Percentiles rank a stretch among this genome's conserved stretches.
Evolutionary conservation across 192 early-diverging fungal species (phyloP).

Genomic region (Coemansia aciculifera): DNA sequence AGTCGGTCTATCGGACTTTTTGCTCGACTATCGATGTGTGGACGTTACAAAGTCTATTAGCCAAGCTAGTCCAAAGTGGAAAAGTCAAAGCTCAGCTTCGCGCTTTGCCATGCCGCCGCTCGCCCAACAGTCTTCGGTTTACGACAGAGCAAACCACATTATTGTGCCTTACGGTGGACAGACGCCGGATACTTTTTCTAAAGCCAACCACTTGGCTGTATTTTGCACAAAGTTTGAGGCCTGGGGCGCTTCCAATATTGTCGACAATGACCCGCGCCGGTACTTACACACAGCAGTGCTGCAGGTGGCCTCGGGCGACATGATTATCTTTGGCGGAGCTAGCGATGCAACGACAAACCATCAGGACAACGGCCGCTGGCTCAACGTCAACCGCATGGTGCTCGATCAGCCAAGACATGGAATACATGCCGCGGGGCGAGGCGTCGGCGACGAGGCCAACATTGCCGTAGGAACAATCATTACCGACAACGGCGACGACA

Average conservation of each 20-base stretch:
- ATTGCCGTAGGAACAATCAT: slow-evolving; percentile 25
- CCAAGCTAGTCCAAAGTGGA: slow-evolving; percentile 31
- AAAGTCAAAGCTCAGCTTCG: slow-evolving; percentile 36
- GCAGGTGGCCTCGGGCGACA: slow-evolving; percentile 37
- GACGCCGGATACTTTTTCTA: slow-evolving; percentile 30
- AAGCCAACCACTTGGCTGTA: slow-evolving; percentile 31
- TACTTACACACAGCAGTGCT: slow-evolving; percentile 44
- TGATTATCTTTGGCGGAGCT: slow-evolving; percentile 49
- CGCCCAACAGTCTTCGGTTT: slow-evolving; percentile 46
- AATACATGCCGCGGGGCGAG: neutral
- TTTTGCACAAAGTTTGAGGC: slow-evolving; percentile 44
- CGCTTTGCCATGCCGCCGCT: slow-evolving; percentile 53
- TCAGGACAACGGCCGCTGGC: slow-evolving; percentile 19
- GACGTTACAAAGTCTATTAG: slow-evolving; percentile 32
- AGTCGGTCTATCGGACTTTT: slow-evolving; percentile 18
- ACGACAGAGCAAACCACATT: slow-evolving; percentile 37
- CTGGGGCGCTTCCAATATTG: slow-evolving; percentile 42
- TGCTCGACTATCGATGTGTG: slow-evolving; percentile 45
- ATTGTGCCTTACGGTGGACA: slow-evolving; percentile 48
- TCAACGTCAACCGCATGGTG: slow-evolving; percentile 37
- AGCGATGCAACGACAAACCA: slow-evolving; percentile 35
- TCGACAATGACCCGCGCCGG: slow-evolving; percentile 29
- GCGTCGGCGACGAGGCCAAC: neutral
- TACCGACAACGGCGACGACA: slow-evolving; percentile 22
- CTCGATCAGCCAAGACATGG: slow-evolving; percentile 31